These are phyloP conservation scores for Hymenoscyphus occultus DNA, from an alignment of 2,329 filamentous ascomycete species.

Conservation along the genomic window DNA sequence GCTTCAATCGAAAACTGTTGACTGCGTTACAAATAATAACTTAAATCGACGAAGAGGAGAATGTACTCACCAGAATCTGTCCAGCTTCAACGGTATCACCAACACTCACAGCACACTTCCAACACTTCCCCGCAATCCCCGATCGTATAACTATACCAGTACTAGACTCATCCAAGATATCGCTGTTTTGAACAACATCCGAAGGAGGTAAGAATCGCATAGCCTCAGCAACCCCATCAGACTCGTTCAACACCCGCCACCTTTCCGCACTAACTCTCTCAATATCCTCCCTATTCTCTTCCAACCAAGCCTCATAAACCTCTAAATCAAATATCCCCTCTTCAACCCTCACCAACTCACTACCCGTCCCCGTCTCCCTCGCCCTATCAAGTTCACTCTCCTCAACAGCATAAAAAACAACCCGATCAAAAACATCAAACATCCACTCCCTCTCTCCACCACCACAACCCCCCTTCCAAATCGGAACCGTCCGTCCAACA, in stretches of 20 bases:
- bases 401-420: constrained; percentile 38
- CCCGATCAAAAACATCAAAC: constrained; percentile 38
- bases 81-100: constrained; percentile 48
- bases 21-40: not conserved
- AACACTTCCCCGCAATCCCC: constrained; percentile 7
- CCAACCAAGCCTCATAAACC: constrained; percentile 8
- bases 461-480: constrained; percentile 38
- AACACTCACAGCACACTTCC: constrained; percentile 43
- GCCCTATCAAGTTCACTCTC: constrained; percentile 28
- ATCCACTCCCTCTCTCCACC: constrained; percentile 40
- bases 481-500: constrained; percentile 37
- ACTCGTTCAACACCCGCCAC: constrained; percentile 20
- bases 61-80: constrained; percentile 35
- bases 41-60: not conserved
- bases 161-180: not conserved
- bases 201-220: constrained; percentile 48
- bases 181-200: not conserved
- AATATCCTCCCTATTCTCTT: not conserved
- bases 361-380: not conserved
- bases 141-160: not conserved
- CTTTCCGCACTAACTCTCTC: not conserved
- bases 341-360: not conserved
- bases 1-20: constrained; percentile 47
- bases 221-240: constrained; percentile 37
- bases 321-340: not conserved